A percentile compares a stretch with the other conserved stretches of the same genome.
phyloP scores from a whole-genome alignment of 306 rosid genomes.

The Hylodesmum podocarpum region DNA sequence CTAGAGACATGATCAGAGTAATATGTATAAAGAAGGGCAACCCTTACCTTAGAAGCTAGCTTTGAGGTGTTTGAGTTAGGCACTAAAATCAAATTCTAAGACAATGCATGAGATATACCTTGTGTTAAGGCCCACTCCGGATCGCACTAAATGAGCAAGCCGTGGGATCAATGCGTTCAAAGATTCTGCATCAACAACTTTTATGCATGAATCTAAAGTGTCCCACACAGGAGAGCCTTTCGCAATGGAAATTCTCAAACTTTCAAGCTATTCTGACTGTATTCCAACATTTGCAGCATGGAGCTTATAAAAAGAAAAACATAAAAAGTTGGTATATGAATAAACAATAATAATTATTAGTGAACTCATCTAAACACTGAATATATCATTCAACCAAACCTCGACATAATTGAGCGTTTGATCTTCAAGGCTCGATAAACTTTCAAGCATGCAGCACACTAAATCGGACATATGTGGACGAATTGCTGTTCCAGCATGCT shows the following conservation, averaged over 20 bases:
- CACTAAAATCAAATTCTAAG: no score
- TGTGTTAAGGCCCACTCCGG: slow-evolving; percentile 96
- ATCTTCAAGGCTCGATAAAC: slow-evolving; percentile 96
- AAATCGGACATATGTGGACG: slow-evolving; percentile 85
- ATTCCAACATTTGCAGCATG: slow-evolving; percentile 91
- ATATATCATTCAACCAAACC: slow-evolving; percentile 52
- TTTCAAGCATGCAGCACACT: slow-evolving; percentile 98
- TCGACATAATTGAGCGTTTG: slow-evolving; percentile 92
- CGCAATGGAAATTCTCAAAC: slow-evolving; percentile 89
- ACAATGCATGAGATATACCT: slow-evolving; percentile 48
- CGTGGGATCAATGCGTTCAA: slow-evolving; percentile 77
- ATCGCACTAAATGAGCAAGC: slow-evolving; percentile 83
- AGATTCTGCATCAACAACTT: slow-evolving; percentile 80
- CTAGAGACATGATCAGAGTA: no score
- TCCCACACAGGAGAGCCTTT: slow-evolving; percentile 99
- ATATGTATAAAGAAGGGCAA: no score
- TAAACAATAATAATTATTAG: slow-evolving; percentile 2
- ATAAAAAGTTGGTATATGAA: slow-evolving; percentile 9
- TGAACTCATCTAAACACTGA: slow-evolving; percentile 14
- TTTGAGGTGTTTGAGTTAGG: no score
- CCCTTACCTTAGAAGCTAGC: no score
- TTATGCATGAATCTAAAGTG: slow-evolving; percentile 84
- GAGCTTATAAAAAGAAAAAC: slow-evolving; percentile 51
- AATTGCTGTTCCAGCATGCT: slow-evolving; percentile 94
- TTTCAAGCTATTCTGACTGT: slow-evolving; percentile 87